These are phyloP conservation scores for Kappamyces sp. DNA, from an alignment of 192 early-diverging fungal genomes.

Conservation along the genomic window DNA sequence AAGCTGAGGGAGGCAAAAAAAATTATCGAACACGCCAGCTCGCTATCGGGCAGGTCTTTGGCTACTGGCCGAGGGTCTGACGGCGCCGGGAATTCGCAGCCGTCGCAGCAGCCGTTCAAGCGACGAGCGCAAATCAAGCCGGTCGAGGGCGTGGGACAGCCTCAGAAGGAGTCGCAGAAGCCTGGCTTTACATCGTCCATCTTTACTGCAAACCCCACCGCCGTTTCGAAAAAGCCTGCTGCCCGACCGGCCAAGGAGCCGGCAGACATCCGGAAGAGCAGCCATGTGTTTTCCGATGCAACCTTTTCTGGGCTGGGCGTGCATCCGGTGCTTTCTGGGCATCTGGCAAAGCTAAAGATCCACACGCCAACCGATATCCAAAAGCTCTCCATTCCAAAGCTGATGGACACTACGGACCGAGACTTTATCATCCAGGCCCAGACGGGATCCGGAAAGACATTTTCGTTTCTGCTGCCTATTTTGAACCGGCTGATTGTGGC, in stretches of 20 bases:
- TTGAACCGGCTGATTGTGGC: slow-evolving; percentile 77
- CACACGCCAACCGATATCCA: slow-evolving; percentile 85
- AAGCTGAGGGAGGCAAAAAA: slow-evolving; percentile 28
- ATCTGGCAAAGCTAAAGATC: slow-evolving; percentile 74
- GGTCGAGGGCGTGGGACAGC: neutral
- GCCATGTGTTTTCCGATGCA: slow-evolving; percentile 21
- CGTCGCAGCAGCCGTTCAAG: slow-evolving; percentile 23
- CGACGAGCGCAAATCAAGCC: slow-evolving; percentile 11
- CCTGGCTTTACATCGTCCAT: slow-evolving; percentile 74
- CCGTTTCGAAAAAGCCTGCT: slow-evolving; percentile 13
- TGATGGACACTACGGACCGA: slow-evolving; percentile 39
- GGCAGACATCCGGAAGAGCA: slow-evolving; percentile 35
- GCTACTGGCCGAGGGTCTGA: neutral
- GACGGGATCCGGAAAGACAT: slow-evolving; percentile 97
- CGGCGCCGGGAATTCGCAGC: slow-evolving; percentile 15
- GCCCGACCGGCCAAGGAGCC: neutral
- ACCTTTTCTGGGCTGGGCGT: slow-evolving; percentile 76
- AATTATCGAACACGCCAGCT: slow-evolving; percentile 20
- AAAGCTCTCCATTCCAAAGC: slow-evolving; percentile 67
- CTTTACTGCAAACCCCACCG: slow-evolving; percentile 68
- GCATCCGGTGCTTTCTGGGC: slow-evolving; percentile 58
- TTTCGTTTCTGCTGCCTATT: slow-evolving; percentile 91
- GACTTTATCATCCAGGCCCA: slow-evolving; percentile 92
- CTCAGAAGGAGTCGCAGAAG: slow-evolving; percentile 27
- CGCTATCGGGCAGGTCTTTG: slow-evolving; percentile 18